Conservation (phyloP, 192 early-diverging fungal genomes). For the Entomortierella lignicola region DNA sequence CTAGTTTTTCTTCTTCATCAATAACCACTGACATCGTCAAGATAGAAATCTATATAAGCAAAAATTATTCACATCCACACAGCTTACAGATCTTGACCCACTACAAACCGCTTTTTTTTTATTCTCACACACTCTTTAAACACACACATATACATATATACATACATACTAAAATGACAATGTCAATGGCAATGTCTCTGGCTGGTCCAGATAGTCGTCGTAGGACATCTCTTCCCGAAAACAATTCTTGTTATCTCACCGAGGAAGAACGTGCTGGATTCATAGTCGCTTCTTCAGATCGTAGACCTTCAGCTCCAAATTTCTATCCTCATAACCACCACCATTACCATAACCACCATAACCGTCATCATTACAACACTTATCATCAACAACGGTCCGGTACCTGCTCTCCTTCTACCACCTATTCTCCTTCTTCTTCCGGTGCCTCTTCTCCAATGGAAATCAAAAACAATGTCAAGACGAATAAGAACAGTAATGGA, state of each 20-base stretch:
- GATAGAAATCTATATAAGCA: too few relatives aligned
- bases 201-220: not conserved
- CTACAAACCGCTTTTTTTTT: too few relatives aligned
- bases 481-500: not conserved
- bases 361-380: not conserved
- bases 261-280: slow-evolving; percentile 10
- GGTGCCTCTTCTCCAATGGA: not conserved
- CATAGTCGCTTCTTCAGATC: slow-evolving; percentile 11
- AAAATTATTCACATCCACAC: too few relatives aligned
- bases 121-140: not conserved
- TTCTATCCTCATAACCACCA: not conserved
- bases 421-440: slow-evolving; percentile 7
- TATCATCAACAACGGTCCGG: not conserved
- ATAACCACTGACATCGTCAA: too few relatives aligned
- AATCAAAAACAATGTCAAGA: not conserved
- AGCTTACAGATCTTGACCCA: too few relatives aligned
- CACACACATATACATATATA: not conserved
- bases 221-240: slow-evolving; percentile 10
- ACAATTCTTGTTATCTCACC: slow-evolving; percentile 6
- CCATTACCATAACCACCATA: not conserved
- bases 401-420: not conserved
- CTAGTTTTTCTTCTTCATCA: too few relatives aligned
- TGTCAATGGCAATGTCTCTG: slow-evolving; percentile 25
- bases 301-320: slow-evolving; percentile 11
- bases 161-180: not conserved